Base-by-base conservation (phyloP, 345 rosid genomes). In the Chamaenerion angustifolium region DNA sequence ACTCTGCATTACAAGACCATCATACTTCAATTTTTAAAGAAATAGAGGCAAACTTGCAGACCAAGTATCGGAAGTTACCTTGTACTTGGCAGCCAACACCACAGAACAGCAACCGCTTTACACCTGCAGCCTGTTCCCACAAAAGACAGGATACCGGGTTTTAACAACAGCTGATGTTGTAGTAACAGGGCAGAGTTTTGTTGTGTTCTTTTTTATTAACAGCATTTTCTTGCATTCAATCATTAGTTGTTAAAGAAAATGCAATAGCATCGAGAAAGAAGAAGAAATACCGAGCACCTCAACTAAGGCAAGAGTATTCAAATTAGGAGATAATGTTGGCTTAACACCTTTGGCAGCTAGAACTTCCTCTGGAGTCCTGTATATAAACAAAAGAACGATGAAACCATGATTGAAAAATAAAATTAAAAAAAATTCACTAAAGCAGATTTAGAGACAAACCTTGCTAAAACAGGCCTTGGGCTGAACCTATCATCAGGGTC, bases 81-180 rank as follows among this genome's bases (percentile, higher is more conserved):
- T 83, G 95, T 62, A 89, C 97, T 81, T 89, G 97, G 71, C 97
- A 89, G 53, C 97, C 95, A 53, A 89, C 97, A 23, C 97, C 97
- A 66, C 97, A 85, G 54, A 89, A 85, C 60, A 89, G 95, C 62
- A 89, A 90, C 67, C 94, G 88, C 60, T 89, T 89, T 35, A 89
- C 94, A 27, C 97, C 90, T 7, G 95, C 85, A 49, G 95, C 76
- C 97, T 89, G 72, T 64, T 48, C 13, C 7, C 37, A 31, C 6
- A 4, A 31, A 45, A 56, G 41, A n/a, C 27, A 52, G 23, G 37
- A 31, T n/a, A 50, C 6, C 19, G 23, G 23, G 17, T 25, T 9
- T 51, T 16, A 40, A 44, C 19, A 18, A 16, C 35, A 41, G 5
- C 41, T 11, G 37, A 31, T 31, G 37, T 31, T 31, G 7, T 5